A percentile compares a stretch with the other conserved stretches of the same genome.
Evolutionary conservation across 2,329 filamentous ascomycete species (phyloP).

Genomic region (Monosporascus sp.): DNA sequence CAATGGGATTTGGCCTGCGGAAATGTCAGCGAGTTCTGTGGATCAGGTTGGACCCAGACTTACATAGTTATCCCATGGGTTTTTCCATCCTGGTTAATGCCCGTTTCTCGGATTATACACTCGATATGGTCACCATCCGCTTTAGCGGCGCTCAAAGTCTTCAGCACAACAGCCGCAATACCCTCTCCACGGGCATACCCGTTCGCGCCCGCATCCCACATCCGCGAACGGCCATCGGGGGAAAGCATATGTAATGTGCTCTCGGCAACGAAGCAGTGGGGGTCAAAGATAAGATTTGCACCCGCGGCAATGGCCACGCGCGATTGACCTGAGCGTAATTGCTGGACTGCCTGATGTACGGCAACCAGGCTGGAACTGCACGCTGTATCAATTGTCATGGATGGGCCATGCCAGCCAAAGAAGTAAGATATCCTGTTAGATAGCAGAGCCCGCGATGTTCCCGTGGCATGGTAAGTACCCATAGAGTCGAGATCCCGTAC

Average conservation of each 20-base stretch:
- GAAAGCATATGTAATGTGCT: background rate
- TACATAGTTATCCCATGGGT: conserved; percentile 34
- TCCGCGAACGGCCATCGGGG: background rate
- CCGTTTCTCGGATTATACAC: conserved; percentile 1
- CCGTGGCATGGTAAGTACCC: background rate
- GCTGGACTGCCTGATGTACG: background rate
- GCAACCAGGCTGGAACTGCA: background rate
- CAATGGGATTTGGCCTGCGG: conserved; percentile 20
- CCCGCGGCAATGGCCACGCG: background rate
- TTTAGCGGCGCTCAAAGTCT: conserved; percentile 34
- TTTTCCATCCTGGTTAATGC: background rate
- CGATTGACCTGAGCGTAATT: background rate
- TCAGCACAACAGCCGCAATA: conserved; percentile 30
- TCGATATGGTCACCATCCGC: conserved; percentile 7
- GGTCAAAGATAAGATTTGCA: background rate
- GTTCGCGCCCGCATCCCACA: background rate
- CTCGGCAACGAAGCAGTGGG: background rate
- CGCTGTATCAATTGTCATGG: background rate
- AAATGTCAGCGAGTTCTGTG: too few relatives aligned
- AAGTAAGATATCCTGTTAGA: background rate
- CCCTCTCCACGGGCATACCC: conserved; percentile 3
- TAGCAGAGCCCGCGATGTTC: background rate
- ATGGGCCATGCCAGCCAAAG: background rate
- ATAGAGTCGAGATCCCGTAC: background rate
- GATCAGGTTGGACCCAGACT: too few relatives aligned